Base-by-base conservation (phyloP, 257 asterid species). In the Leonotis leonurus region DNA sequence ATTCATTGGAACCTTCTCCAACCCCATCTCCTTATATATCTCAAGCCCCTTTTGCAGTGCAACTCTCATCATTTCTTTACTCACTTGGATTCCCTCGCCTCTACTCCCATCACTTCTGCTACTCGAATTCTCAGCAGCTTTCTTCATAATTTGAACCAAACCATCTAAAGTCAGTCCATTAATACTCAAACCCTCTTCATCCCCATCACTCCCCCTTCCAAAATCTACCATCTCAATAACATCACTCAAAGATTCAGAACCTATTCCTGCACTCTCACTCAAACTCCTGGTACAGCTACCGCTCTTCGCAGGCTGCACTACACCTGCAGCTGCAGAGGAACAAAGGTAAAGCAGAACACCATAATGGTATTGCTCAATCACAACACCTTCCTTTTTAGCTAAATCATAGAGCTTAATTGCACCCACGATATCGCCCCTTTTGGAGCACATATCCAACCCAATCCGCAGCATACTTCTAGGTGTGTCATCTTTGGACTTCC, bases 301-400 rank as follows among this genome's bases (percentile, higher is more conserved):
- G 43, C 97, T 89, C 63, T 86, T 86, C 0, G 94, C 97, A 1
- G 97, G 91, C 77, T 81, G 95, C 51, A 89, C 83, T 46, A 81
- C 36, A 36, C 95, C 95, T 58, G 86, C 77, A 56, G 95, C 94
- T 5, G 97, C 94, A 68, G 95, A 84, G 18, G 97, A 81, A 80
- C 95, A 89, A 60, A 89, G 95, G 74, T 89, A 89, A 29, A 89
- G 71, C 14, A 89, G 84, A 64, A 84, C 94, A 70, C 83, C 83
- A 78, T 79, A 87, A 74, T 89, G 97, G 62, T 89, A 85, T 71
- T 78, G 88, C 50, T 70, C 86, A 76, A 89, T 62, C 44, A 25
- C 40, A 10, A 86, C 65, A 12, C 80, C 79, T 57, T 86, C 88
- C 58, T 51, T 80, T 70, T 68, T 62, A 27, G 89, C 89, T 78